A percentile compares a stretch with the other conserved stretches of the same genome.
Conservation (phyloP, 2,329 filamentous ascomycete genomes). For the Botrytis deweyae region DNA sequence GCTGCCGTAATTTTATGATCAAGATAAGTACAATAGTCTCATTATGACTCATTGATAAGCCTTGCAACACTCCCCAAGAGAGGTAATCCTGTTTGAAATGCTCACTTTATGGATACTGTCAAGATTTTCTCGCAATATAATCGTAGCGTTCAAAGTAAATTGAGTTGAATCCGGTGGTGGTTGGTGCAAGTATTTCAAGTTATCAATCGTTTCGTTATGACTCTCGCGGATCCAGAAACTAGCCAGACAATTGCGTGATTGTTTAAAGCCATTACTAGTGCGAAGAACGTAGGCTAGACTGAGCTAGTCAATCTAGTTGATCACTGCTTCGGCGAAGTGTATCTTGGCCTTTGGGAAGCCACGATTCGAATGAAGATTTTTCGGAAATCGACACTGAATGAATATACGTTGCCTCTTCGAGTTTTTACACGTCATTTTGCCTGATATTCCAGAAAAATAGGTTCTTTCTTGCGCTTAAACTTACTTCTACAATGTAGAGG, state of each 20-base stretch:
- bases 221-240: background rate
- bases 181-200: background rate
- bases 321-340: background rate
- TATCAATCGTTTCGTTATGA: background rate
- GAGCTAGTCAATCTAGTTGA: background rate
- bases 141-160: background rate
- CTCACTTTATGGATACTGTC: background rate
- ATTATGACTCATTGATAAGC: too few species aligned
- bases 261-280: background rate
- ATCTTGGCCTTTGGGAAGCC: background rate
- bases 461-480: background rate
- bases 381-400: background rate
- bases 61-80: background rate
- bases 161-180: background rate
- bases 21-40: too few species aligned
- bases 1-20: background rate
- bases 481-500: background rate
- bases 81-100: background rate
- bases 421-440: background rate
- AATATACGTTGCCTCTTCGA: background rate
- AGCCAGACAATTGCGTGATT: background rate
- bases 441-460: background rate
- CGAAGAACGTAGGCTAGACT: background rate
- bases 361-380: background rate
- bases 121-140: background rate